Base-by-base conservation (phyloP, 306 rosid species). In the Morella rubra region DNA sequence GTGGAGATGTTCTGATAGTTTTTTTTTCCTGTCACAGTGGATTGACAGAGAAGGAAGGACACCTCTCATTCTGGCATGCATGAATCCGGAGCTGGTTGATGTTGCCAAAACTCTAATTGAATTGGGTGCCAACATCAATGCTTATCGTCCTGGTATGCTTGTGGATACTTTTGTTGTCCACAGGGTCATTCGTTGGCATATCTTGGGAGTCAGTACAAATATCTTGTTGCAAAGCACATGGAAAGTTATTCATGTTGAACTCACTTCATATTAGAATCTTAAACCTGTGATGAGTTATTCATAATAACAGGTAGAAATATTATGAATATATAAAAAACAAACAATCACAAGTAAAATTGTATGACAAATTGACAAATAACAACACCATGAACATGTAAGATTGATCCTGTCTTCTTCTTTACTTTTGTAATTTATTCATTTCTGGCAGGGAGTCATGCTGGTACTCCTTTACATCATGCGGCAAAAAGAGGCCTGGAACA, bases 381-480 rank as follows among this genome's bases (percentile, higher is more conserved):
- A 8, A 11, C 18, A 1, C 50, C 7, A 66, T 18, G 50, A 66
- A 42, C 71, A 66, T 14, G 32, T 22, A 66, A 66, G 71, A 11
- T 66, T 44, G 20, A 15, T 70, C 27, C 20, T 8, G 18, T 51
- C n/a, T 18, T 72, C 75, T 66, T 66, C 27, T 2, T 42, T 41
- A 44, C 40, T 66, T 18, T 66, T n/a, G 22, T n/a, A 42, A 41
- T 66, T 58, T 8, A 8, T 58, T 58, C 16, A 20, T 46, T 44
- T 13, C 18, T 69, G 27, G 54, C 32, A 79, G 82, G 82, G 46
- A 44, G 67, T 72, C 73, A 64, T 50, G 77, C 65, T 1, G 82
- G 82, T 45, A 72, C 82, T 37, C 82, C 82, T 73, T 79, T 72
- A 66, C 82, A 79, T 69, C 82, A 79, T 51, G 82, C 77, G 5